A percentile compares a stretch with the other conserved stretches of the same genome.
Evolutionary conservation across 306 rosid genomes (phyloP).

Genomic region (Pyrus bretschneideri): DNA sequence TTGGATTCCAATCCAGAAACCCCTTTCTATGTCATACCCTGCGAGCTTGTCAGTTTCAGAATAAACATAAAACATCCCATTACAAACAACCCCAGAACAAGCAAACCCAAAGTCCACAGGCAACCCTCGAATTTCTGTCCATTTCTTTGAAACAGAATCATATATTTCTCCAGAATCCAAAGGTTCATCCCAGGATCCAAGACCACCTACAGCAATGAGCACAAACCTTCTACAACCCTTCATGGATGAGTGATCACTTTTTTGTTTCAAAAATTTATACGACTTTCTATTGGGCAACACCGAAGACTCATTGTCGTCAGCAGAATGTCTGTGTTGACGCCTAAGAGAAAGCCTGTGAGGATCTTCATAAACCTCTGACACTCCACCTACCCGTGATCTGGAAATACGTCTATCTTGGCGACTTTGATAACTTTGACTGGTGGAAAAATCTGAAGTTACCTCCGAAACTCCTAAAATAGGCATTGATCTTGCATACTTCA

Average conservation of each 20-base stretch:
- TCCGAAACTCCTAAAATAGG: conserved; percentile 80
- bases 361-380: conserved; percentile 93
- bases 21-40: conserved; percentile 77
- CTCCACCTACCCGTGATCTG: conserved; percentile 68
- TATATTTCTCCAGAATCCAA: conserved; percentile 89
- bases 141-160: conserved; percentile 76
- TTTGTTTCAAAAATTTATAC: conserved; percentile 58
- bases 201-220: conserved; percentile 85
- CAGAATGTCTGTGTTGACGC: conserved; percentile 58
- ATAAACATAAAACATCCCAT: conserved; percentile 79
- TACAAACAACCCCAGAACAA: conserved; percentile 83
- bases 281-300: conserved; percentile 54
- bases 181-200: conserved; percentile 97
- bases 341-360: conserved; percentile 92
- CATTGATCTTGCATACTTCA: conserved; percentile 82
- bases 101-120: conserved; percentile 74
- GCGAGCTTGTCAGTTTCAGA: conserved; percentile 90
- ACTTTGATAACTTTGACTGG: conserved; percentile 51
- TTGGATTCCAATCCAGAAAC: conserved; percentile 75
- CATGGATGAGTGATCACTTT: conserved; percentile 54
- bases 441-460: conserved; percentile 60
- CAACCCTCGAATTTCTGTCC: conserved; percentile 79
- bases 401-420: conserved; percentile 78
- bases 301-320: conserved; percentile 53
- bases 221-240: conserved; percentile 61